Conservation (phyloP, 164 flowering plant species). For the Berberis thunbergii region DNA sequence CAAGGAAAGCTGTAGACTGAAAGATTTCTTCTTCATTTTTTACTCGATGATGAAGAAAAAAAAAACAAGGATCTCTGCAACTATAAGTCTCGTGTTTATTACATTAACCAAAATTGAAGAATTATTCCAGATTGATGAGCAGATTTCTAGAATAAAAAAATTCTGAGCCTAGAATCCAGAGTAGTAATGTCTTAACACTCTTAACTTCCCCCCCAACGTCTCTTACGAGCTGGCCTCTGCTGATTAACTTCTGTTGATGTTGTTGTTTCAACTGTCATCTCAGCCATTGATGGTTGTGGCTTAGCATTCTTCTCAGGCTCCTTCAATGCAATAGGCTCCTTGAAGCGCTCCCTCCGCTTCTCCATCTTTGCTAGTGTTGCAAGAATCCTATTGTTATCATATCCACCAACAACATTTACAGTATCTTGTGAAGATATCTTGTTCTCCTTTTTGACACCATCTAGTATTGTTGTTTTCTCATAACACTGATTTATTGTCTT, state of each 20-base stretch:
- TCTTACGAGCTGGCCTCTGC: conserved; percentile 50
- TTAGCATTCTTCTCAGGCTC: conserved; percentile 21
- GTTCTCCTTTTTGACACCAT: conserved; percentile 9
- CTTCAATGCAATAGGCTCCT: conserved; percentile 36
- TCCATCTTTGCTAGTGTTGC: conserved; percentile 63
- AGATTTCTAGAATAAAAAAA: no score
- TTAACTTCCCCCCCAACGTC: conserved; percentile 52
- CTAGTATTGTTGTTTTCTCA: neutral
- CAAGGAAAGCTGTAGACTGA: no score
- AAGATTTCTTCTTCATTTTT: no score
- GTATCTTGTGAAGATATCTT: conserved; percentile 8
- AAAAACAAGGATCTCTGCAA: no score
- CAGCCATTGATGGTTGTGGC: conserved; percentile 10
- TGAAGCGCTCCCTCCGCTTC: conserved; percentile 59
- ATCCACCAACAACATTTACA: conserved; percentile 11
- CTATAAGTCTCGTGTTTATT: no score
- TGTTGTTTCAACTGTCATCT: conserved; percentile 12
- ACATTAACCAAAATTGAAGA: no score
- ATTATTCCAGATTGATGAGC: no score
- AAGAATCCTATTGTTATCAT: conserved; percentile 37
- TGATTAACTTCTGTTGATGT: conserved; percentile 20
- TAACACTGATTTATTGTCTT: neutral
- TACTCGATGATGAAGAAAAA: no score
- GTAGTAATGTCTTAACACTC: conserved; percentile 7
- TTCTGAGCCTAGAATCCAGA: no score